These are phyloP conservation scores for Pyricularia pennisetigena DNA, from an alignment of 2,329 filamentous ascomycete species.

Conservation along the genomic window DNA sequence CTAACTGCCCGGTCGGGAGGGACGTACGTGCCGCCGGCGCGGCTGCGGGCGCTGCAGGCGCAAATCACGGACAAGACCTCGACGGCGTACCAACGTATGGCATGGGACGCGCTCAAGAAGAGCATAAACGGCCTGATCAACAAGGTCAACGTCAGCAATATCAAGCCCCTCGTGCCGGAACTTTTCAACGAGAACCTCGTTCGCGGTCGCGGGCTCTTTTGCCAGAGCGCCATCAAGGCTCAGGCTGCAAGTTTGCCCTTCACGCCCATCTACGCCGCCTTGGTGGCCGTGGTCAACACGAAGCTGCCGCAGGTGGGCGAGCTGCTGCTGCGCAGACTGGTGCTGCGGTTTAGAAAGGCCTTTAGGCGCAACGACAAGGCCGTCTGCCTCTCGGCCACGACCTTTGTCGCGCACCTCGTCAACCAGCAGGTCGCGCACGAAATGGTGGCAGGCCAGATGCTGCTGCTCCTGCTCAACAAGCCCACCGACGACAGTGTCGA, in stretches of 20 bases:
- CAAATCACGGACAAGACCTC: constrained; percentile 94
- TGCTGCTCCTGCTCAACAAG: constrained; percentile 85
- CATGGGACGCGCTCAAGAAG: constrained; percentile 98
- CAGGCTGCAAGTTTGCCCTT: constrained; percentile 94
- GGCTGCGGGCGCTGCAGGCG: constrained; percentile 82
- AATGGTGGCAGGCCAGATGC: constrained; percentile 83
- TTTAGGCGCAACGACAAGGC: constrained; percentile 96
- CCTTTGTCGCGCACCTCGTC: constrained; percentile 88
- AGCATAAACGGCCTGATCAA: constrained; percentile 98
- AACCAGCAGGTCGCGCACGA: constrained; percentile 96
- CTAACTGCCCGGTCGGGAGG: constrained; percentile 89
- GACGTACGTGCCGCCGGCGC: constrained; percentile 90
- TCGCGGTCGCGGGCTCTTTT: constrained; percentile 84
- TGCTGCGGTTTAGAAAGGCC: constrained; percentile 89
- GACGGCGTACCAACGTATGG: constrained; percentile 98
- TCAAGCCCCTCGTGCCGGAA: constrained; percentile 95
- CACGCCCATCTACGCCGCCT: constrained; percentile 90
- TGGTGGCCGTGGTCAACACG: constrained; percentile 94
- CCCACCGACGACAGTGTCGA: constrained; percentile 97
- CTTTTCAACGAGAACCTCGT: constrained; percentile 92
- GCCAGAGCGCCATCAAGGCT: constrained; percentile 95
- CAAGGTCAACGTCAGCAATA: constrained; percentile 97
- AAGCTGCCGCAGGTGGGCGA: constrained; percentile 94
- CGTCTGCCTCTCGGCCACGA: constrained; percentile 85
- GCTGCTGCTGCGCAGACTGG: constrained; percentile 71